These are phyloP conservation scores for Melanogaster broomeanus DNA, from an alignment of 768 basidiomycete genomes.

Conservation along the genomic window DNA sequence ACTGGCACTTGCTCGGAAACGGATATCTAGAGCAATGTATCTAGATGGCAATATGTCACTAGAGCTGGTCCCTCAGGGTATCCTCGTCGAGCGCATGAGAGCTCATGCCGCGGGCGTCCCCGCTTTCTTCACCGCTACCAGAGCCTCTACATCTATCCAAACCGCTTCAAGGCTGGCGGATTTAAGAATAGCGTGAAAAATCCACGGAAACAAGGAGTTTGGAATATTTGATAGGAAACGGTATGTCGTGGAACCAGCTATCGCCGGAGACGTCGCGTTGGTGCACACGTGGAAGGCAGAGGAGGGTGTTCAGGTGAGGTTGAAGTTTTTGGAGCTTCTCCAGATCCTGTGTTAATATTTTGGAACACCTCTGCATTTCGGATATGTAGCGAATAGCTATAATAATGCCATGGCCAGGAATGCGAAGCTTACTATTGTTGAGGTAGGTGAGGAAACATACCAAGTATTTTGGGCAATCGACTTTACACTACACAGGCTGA, in stretches of 20 bases:
- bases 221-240: conserved; percentile 68
- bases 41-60: conserved; percentile 74
- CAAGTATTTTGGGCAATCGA: not conserved
- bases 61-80: conserved; percentile 86
- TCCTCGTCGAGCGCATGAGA: conserved; percentile 78
- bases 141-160: conserved; percentile 76
- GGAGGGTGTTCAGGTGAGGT: conserved; percentile 74
- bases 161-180: conserved; percentile 69
- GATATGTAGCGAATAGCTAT: conserved; percentile 84
- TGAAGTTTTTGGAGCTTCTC: not conserved
- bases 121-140: conserved; percentile 85
- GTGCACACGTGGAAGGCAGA: conserved; percentile 87
- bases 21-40: conserved; percentile 79
- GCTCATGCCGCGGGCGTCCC: conserved; percentile 85
- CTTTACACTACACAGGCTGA: conserved; percentile 55
- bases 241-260: conserved; percentile 75
- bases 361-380: conserved; percentile 20
- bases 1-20: conserved; percentile 46
- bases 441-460: conserved; percentile 44
- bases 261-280: conserved; percentile 77
- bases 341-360: not conserved
- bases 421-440: conserved; percentile 81
- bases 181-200: conserved; percentile 60
- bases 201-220: conserved; percentile 66
- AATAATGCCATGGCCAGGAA: conserved; percentile 80